Conservation (phyloP, 306 rosid species). For the Gastrolobium bilobum region DNA sequence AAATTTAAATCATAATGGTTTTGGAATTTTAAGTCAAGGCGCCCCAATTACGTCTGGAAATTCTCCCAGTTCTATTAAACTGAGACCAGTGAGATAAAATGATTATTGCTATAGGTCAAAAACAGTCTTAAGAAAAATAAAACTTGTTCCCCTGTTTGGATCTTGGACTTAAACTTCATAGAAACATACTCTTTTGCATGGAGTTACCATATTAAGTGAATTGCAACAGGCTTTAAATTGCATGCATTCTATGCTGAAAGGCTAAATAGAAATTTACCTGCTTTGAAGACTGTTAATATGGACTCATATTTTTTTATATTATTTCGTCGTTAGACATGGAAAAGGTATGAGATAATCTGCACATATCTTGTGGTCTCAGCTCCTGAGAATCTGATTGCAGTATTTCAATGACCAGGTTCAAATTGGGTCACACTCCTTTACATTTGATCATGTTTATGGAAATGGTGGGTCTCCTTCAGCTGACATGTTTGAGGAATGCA, state of each 20-base stretch:
- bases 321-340: slow-evolving; percentile 7
- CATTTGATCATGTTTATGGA: slow-evolving; percentile 84
- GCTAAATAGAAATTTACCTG: slow-evolving; percentile 9
- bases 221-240: slow-evolving; percentile 9
- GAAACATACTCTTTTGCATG: slow-evolving; percentile 7
- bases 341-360: slow-evolving; percentile 33
- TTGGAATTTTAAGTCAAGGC: slow-evolving; percentile 25
- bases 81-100: slow-evolving; percentile 3
- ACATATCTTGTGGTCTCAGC: slow-evolving; percentile 29
- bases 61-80: background rate
- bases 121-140: background rate
- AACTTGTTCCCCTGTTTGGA: slow-evolving; percentile 13
- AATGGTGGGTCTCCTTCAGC: slow-evolving; percentile 73
- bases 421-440: slow-evolving; percentile 83
- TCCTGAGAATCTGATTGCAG: slow-evolving; percentile 45
- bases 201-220: slow-evolving; percentile 18
- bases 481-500: slow-evolving; percentile 76
- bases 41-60: slow-evolving; percentile 5
- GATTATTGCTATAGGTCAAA: background rate
- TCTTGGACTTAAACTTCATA: slow-evolving; percentile 24
- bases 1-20: background rate
- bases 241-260: slow-evolving; percentile 26
- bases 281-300: slow-evolving; percentile 26
- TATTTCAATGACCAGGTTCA: slow-evolving; percentile 66
- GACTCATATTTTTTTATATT: slow-evolving; percentile 28